phyloP scores from a whole-genome alignment of 106 monocot species.

The Apostasia ramifera region DNA sequence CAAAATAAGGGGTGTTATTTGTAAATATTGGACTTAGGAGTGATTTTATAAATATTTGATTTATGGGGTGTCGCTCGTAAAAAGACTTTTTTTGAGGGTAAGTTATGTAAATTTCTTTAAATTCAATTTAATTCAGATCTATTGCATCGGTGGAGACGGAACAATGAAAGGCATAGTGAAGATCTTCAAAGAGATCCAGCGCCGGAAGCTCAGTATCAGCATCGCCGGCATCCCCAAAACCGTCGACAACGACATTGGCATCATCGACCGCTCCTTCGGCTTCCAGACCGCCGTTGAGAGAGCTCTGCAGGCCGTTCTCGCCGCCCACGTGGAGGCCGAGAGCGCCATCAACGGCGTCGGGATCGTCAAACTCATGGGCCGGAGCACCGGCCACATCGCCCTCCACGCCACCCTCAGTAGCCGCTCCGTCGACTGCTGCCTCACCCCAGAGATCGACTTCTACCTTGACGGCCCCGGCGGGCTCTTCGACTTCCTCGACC shows the following conservation, averaged over 20 bases:
- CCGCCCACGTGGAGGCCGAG: conserved; percentile 71
- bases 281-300: conserved; percentile 92
- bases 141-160: conserved; percentile 86
- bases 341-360: conserved; percentile 90
- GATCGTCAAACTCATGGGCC: conserved; percentile 88
- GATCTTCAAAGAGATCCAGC: conserved; percentile 57
- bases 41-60: too few species aligned
- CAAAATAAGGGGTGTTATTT: too few species aligned
- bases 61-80: too few species aligned
- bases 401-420: conserved; percentile 76
- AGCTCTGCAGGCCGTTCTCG: conserved; percentile 70
- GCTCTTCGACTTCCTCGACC: conserved; percentile 67
- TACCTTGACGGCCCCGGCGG: conserved; percentile 75
- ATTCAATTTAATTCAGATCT: conserved; percentile 28
- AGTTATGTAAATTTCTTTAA: too few species aligned
- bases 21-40: too few species aligned
- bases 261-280: conserved; percentile 89
- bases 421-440: conserved; percentile 79
- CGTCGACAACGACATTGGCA: conserved; percentile 87
- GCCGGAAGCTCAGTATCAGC: conserved; percentile 42
- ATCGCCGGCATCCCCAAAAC: conserved; percentile 84
- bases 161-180: conserved; percentile 62
- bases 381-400: conserved; percentile 87
- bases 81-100: too few species aligned
- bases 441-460: conserved; percentile 75